Evolutionary conservation across 306 rosid species (phyloP), one percentile per base, ranked within the genome.

Genomic region (Acacia acuminata): DNA sequence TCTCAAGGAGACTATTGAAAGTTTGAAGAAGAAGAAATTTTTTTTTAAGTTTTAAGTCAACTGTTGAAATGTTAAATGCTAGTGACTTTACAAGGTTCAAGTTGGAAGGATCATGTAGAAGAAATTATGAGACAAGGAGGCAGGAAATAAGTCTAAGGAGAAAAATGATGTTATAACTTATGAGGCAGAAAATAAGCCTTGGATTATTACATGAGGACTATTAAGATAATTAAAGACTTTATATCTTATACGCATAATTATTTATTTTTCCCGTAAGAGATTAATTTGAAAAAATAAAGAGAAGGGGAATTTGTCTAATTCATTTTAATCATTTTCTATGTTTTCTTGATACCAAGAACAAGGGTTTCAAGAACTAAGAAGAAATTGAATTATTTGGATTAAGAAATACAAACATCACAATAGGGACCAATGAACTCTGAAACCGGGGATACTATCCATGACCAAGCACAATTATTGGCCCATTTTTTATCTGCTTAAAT

Each of bases 1-100:
- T 78, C 66, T 92, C 50, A 84, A 73, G 85, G 94, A 90, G 67
- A 91, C 94, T 38, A 92, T 94, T 73, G 98, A 94, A 79, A 86
- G 90, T 86, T 82, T 92, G 73, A 87, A 88, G 85, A 89, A 85
- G 34, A 94, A 89, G 85, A 82, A 79, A 22, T 83, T 94, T 63
- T 83, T 94, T 63, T 30, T 84, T 40, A 76, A 77, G 72, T 89
- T 92, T 71, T 92, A 83, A 88, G 24, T 55, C 17, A 2, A 75
- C 25, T 56, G 38, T 71, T 4, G 77, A 16, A 77, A 51, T 9
- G 67, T 25, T 79, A 20, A 72, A 64, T 65, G 20, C 20, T 12
- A 38, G 15, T 63, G 3, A 63, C 69, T 63, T 30, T 10, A 25
- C 8, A 30, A 0, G 44, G 74, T 75, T 60, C 45, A 51, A 63